These are phyloP conservation scores for Hygrophoropsis aurantiaca DNA, from an alignment of 768 basidiomycete species.

Conservation along the genomic window DNA sequence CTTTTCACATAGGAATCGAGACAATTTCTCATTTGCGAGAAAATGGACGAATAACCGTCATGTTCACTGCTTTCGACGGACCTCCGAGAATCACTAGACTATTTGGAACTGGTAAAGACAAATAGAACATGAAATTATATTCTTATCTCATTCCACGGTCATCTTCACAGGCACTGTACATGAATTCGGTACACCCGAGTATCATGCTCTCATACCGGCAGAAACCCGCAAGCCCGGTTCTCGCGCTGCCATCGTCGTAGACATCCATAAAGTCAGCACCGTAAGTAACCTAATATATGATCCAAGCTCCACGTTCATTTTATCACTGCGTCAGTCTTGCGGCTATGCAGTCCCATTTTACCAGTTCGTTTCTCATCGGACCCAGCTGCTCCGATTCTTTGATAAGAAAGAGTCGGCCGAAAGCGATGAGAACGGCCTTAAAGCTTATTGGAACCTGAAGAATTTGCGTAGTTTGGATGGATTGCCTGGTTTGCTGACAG, in stretches of 20 bases:
- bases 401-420: constrained; percentile 38
- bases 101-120: constrained; percentile 51
- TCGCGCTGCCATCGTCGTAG: constrained; percentile 57
- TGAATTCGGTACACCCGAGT: constrained; percentile 65
- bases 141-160: background rate
- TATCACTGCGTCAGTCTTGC: constrained; percentile 49
- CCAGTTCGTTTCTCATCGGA: constrained; percentile 56
- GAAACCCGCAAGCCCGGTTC: constrained; percentile 55
- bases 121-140: background rate
- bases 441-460: constrained; percentile 48
- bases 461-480: constrained; percentile 62
- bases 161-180: constrained; percentile 57
- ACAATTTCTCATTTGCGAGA: constrained; percentile 63
- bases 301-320: background rate
- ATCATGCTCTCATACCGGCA: constrained; percentile 49
- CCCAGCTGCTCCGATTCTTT: constrained; percentile 43
- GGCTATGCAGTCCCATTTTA: constrained; percentile 66
- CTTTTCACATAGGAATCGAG: constrained; percentile 45
- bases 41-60: constrained; percentile 61
- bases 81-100: constrained; percentile 58
- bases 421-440: constrained; percentile 40
- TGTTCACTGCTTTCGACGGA: constrained; percentile 64
- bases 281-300: constrained; percentile 21
- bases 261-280: constrained; percentile 56
- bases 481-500: constrained; percentile 45